Percentiles rank a stretch among this genome's conserved stretches.
Conservation (phyloP, 306 rosid species). For the Castanea mollissima region DNA sequence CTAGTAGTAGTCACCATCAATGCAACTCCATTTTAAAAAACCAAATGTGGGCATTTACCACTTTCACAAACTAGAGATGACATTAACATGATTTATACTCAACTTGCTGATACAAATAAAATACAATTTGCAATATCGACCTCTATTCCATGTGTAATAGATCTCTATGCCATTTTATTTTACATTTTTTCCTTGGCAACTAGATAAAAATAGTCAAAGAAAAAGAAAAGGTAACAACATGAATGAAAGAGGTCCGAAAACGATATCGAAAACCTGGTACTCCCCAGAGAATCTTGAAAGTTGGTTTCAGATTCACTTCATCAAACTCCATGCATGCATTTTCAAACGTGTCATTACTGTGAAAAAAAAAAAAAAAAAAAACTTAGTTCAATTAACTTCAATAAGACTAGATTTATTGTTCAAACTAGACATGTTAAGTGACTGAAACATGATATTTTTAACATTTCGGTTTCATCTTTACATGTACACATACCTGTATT, state of each 20-base stretch:
- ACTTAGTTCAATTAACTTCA: not conserved
- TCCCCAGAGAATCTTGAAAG: constrained; percentile 92
- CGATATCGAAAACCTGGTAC: constrained; percentile 66
- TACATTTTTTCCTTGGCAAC: constrained; percentile 13
- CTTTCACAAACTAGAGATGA: not conserved
- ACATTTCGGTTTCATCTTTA: constrained; percentile 8
- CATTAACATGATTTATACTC: not conserved
- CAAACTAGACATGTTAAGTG: not conserved
- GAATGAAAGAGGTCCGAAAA: not conserved
- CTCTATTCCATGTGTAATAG: not conserved
- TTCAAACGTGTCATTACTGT: constrained; percentile 82
- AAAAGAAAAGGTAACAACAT: constrained; percentile 7
- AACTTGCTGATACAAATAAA: not conserved
- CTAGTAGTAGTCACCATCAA: not conserved
- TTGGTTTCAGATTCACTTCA: constrained; percentile 92
- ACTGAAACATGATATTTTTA: not conserved
- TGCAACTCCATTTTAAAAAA: not conserved
- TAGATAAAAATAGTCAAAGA: not conserved
- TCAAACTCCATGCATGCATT: constrained; percentile 98
- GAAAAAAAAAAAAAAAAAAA: constrained; percentile 25
- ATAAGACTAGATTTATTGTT: not conserved
- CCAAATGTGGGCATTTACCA: not conserved
- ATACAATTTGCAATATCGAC: not conserved
- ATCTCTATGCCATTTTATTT: not conserved
- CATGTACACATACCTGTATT: constrained; percentile 67